Conservation (phyloP, 2,329 filamentous ascomycete species). For the Nemania sp. region DNA sequence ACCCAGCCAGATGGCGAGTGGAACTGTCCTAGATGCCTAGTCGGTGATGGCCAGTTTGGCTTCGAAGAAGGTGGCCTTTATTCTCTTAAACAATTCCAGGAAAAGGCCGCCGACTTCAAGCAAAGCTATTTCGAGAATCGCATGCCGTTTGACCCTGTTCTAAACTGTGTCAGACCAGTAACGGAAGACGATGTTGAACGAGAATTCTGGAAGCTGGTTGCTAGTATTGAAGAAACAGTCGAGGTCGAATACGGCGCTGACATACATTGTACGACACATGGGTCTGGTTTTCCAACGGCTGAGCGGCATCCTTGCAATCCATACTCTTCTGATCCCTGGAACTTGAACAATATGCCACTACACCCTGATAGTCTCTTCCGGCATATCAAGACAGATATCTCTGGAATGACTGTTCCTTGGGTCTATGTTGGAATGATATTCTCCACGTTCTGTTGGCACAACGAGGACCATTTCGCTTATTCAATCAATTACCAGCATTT, state of each 20-base stretch:
- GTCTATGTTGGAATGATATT: conserved; percentile 99
- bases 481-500: conserved; percentile 99
- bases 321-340: conserved; percentile 94
- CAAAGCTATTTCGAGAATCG: conserved; percentile 92
- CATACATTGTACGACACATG: conserved; percentile 97
- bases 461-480: conserved; percentile 97
- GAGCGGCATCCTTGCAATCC: conserved; percentile 89
- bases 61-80: conserved; percentile 98
- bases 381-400: conserved; percentile 98
- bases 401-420: conserved; percentile 99
- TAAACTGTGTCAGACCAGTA: conserved; percentile 83
- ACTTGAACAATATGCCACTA: conserved; percentile 91
- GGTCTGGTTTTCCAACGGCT: conserved; percentile 94
- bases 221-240: conserved; percentile 92
- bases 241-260: conserved; percentile 99
- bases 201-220: conserved; percentile 96
- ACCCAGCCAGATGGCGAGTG: conserved; percentile 86
- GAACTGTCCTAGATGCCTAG: conserved; percentile 95
- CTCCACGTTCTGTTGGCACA: conserved; percentile 99
- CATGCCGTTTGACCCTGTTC: conserved; percentile 86
- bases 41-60: conserved; percentile 95
- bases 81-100: conserved; percentile 94
- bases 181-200: conserved; percentile 96
- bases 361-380: conserved; percentile 93
- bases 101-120: conserved; percentile 95